Conservation (phyloP, 306 rosid species). For the Pachyrhizus erosus region DNA sequence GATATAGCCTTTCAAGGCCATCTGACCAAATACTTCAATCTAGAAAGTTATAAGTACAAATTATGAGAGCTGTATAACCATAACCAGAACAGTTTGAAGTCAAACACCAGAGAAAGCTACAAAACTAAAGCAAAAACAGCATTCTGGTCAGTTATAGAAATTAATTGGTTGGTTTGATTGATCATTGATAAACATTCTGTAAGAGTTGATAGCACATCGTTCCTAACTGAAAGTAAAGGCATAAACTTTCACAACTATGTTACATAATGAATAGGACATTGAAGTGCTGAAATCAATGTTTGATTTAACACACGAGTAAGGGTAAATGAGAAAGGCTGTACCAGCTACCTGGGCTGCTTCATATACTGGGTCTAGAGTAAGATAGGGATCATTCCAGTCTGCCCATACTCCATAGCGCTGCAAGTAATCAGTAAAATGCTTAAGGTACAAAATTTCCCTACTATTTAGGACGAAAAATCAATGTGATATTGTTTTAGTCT, state of each 20-base stretch:
- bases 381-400: conserved; percentile 93
- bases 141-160: conserved; percentile 16
- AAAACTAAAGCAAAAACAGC: conserved; percentile 27
- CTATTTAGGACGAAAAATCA: conserved; percentile 3
- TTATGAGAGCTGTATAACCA: conserved; percentile 27
- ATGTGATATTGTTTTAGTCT: too few species aligned
- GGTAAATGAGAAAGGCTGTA: conserved; percentile 51
- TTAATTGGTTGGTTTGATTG: conserved; percentile 30
- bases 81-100: conserved; percentile 19
- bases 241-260: neutral
- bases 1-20: conserved; percentile 91
- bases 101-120: conserved; percentile 9
- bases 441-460: conserved; percentile 34
- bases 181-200: conserved; percentile 25
- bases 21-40: conserved; percentile 99
- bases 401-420: conserved; percentile 99
- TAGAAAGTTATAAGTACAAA: conserved; percentile 47
- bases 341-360: conserved; percentile 98
- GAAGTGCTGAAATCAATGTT: conserved; percentile 32
- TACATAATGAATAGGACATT: conserved; percentile 32
- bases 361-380: conserved; percentile 92
- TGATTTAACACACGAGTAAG: conserved; percentile 20
- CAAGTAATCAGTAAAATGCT: conserved; percentile 57
- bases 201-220: conserved; percentile 18
- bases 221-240: conserved; percentile 28